These are phyloP conservation scores for Chlamydomonas urium DNA, from an alignment of 139 green algal genomes.

Conservation along the genomic window DNA sequence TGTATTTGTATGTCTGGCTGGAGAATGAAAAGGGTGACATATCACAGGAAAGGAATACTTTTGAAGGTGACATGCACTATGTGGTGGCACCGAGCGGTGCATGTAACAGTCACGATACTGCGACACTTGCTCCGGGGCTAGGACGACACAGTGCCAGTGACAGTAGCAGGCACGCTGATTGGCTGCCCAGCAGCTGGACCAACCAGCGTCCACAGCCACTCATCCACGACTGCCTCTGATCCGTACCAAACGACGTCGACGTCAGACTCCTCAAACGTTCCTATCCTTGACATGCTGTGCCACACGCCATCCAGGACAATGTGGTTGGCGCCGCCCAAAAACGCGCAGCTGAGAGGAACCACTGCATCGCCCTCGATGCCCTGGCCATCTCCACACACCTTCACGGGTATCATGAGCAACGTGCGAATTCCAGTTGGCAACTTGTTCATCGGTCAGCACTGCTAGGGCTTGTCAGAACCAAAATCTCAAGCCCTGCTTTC, in stretches of 20 bases:
- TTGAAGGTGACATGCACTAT: too few relatives aligned
- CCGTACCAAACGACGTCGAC: neutral
- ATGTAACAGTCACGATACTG: too few relatives aligned
- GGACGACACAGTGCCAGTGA: too few relatives aligned
- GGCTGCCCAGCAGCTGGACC: neutral
- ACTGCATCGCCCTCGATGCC: constrained; percentile 61
- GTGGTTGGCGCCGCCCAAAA: constrained; percentile 53
- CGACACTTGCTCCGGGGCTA: too few relatives aligned
- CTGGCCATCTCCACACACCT: constrained; percentile 43
- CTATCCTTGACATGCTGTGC: constrained; percentile 56
- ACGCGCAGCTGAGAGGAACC: constrained; percentile 53
- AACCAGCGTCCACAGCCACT: neutral
- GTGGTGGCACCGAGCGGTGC: too few relatives aligned
- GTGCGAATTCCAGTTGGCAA: too few relatives aligned
- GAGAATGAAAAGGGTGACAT: too few relatives aligned
- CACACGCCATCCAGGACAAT: constrained; percentile 63
- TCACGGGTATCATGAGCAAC: neutral
- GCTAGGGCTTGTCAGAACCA: neutral
- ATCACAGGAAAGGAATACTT: too few relatives aligned
- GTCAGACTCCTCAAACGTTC: constrained; percentile 49
- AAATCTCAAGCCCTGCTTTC: neutral
- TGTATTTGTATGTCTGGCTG: too few relatives aligned
- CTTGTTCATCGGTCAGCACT: too few relatives aligned
- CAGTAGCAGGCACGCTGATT: neutral
- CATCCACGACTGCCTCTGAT: neutral